Conservation (phyloP, 768 basidiomycete species). For the Lyophyllum decastes region DNA sequence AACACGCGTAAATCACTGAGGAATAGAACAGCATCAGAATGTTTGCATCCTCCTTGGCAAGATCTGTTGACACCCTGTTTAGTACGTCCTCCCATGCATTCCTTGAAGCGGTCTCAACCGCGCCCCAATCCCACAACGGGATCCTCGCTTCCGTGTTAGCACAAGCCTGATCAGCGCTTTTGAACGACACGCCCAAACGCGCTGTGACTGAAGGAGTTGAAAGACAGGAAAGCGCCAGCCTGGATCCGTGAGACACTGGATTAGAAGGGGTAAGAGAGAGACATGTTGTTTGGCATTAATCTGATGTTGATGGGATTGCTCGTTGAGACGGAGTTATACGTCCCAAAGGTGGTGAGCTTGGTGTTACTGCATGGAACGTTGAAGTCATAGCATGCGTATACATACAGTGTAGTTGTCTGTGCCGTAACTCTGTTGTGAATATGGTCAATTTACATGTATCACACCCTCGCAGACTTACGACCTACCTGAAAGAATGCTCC, state of each 20-base stretch:
- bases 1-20: no score
- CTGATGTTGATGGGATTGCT: slow-evolving; percentile 33
- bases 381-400: slow-evolving; percentile 51
- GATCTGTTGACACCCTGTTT: no score
- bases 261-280: slow-evolving; percentile 38
- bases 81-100: slow-evolving; percentile 48
- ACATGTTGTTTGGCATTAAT: slow-evolving; percentile 31
- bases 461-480: no score
- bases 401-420: no score
- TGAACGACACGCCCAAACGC: slow-evolving; percentile 61
- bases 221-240: slow-evolving; percentile 43
- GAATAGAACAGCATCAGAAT: no score
- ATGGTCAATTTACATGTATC: no score
- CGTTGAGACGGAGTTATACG: slow-evolving; percentile 37
- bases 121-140: slow-evolving; percentile 46
- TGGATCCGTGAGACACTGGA: slow-evolving; percentile 34
- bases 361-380: slow-evolving; percentile 23
- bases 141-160: slow-evolving; percentile 57
- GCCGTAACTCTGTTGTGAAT: no score
- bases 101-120: slow-evolving; percentile 38
- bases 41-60: no score
- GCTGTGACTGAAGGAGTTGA: slow-evolving; percentile 43
- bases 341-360: slow-evolving; percentile 33
- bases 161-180: slow-evolving; percentile 41
- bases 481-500: slow-evolving; percentile 49